Percentiles rank a stretch among this genome's conserved stretches.
These are phyloP conservation scores for Botryosphaeria agaves DNA, from an alignment of 2,329 filamentous ascomycete species.

Conservation along the genomic window DNA sequence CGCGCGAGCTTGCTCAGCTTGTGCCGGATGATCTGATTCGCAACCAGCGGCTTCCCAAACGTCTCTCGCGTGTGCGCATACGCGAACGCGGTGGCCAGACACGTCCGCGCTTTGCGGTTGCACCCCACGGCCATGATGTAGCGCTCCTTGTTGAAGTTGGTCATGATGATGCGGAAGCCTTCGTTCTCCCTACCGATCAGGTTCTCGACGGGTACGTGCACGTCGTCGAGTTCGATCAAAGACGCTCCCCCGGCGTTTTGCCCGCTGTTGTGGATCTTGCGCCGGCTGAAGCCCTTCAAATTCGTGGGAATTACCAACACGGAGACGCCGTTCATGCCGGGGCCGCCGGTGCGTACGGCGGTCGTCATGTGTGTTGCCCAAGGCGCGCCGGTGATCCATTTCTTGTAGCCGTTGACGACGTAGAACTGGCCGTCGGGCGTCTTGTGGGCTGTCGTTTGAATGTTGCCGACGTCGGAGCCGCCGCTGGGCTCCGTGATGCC, in stretches of 20 bases:
- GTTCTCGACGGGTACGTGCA: constrained; percentile 35
- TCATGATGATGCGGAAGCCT: constrained; percentile 41
- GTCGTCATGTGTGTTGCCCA: constrained; percentile 39
- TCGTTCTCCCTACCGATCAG: constrained; percentile 36
- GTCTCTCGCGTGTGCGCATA: constrained; percentile 16
- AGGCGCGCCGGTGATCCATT: constrained; percentile 48
- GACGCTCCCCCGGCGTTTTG: constrained; percentile 47
- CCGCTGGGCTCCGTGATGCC: constrained; percentile 48
- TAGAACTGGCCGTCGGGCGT: constrained; percentile 30
- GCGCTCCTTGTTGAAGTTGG: constrained; percentile 5
- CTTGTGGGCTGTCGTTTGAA: constrained; percentile 39
- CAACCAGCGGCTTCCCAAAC: constrained; percentile 16
- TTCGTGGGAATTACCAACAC: constrained; percentile 38
- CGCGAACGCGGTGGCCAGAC: constrained; percentile 8
- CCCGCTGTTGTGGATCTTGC: constrained; percentile 45
- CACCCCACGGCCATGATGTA: constrained; percentile 1
- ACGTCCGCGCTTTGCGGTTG: constrained; percentile 1
- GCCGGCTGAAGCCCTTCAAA: constrained; percentile 30
- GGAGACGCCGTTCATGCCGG: constrained; percentile 36
- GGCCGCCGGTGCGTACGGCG: constrained; percentile 19
- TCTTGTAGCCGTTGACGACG: constrained; percentile 49
- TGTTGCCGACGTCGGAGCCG: constrained; percentile 46
- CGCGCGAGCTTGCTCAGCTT: constrained; percentile 15
- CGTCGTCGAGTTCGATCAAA: constrained; percentile 38
- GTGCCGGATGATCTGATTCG: constrained; percentile 14